Evolutionary conservation across 768 basidiomycete species (phyloP).

Genomic region (Piloderma croceum): DNA sequence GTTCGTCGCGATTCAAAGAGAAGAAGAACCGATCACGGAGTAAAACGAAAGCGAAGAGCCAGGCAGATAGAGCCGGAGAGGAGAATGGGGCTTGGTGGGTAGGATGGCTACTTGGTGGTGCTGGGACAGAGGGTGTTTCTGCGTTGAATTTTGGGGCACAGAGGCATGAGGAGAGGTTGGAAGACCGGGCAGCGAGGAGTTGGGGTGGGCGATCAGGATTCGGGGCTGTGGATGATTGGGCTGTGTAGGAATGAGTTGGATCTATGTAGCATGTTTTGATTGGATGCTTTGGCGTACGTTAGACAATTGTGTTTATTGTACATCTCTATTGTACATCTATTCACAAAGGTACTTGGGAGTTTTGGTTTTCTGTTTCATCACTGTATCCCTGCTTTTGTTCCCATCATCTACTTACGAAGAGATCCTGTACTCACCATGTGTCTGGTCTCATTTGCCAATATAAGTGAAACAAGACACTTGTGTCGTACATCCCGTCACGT

Average conservation of each 20-base stretch:
- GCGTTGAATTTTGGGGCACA: slow-evolving; percentile 12
- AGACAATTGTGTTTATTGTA: slow-evolving; percentile 3
- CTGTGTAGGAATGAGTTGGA: slow-evolving; percentile 26
- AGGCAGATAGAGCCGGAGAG: slow-evolving; percentile 11
- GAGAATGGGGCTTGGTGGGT: slow-evolving; percentile 20
- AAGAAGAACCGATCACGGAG: slow-evolving; percentile 25
- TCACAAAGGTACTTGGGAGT: slow-evolving; percentile 2
- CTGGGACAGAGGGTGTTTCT: slow-evolving; percentile 11
- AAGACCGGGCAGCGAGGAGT: slow-evolving; percentile 46
- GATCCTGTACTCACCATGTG: not conserved
- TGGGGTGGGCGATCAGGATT: slow-evolving; percentile 41
- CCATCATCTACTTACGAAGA: not conserved
- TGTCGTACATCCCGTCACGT: too few relatives aligned
- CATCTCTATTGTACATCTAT: not conserved
- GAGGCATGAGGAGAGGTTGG: slow-evolving; percentile 42
- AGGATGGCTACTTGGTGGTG: slow-evolving; percentile 18
- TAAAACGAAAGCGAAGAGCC: slow-evolving; percentile 17
- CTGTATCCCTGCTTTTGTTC: not conserved
- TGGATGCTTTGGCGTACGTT: slow-evolving; percentile 12
- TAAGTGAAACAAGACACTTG: too few relatives aligned
- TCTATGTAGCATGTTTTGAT: not conserved
- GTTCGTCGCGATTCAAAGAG: slow-evolving; percentile 25
- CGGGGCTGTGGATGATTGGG: slow-evolving; percentile 53
- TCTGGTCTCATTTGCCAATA: too few relatives aligned
- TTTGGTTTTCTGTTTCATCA: not conserved